Conservation (phyloP, 179 eudicot species). For the Nepenthes alata region DNA sequence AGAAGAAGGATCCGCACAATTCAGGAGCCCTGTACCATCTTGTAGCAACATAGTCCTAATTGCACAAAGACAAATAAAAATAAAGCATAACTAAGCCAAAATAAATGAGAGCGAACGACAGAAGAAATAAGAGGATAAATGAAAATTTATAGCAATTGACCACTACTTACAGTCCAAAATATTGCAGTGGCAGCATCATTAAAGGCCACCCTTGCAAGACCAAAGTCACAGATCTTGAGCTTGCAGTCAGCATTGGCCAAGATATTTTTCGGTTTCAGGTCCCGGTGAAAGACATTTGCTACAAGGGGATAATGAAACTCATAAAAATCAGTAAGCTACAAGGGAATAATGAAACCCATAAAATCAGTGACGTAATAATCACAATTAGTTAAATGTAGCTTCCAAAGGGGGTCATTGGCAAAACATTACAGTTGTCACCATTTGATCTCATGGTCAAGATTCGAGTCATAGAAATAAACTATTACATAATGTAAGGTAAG, state of each 20-base stretch:
- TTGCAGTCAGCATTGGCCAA: constrained; percentile 91
- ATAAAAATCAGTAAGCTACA: constrained; percentile 28
- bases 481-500: too few relatives aligned
- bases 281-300: constrained; percentile 90
- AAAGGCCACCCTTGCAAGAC: constrained; percentile 85
- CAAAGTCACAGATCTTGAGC: constrained; percentile 83
- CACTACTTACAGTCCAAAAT: constrained; percentile 71
- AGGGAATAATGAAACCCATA: constrained; percentile 2
- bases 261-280: constrained; percentile 79
- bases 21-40: constrained; percentile 97
- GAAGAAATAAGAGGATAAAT: constrained; percentile 1
- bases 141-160: constrained; percentile 1
- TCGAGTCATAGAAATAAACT: too few relatives aligned
- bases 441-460: too few relatives aligned
- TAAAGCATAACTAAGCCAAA: neutral
- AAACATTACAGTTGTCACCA: too few relatives aligned
- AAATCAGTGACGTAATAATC: neutral
- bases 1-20: constrained; percentile 83
- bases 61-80: neutral
- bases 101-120: neutral
- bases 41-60: constrained; percentile 84
- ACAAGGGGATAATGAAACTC: constrained; percentile 12
- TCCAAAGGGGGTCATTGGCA: neutral
- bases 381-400: neutral
- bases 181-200: constrained; percentile 83